Evolutionary conservation across 2,329 filamentous ascomycete species (phyloP).

Genomic region (Fusarium sambucinum): DNA sequence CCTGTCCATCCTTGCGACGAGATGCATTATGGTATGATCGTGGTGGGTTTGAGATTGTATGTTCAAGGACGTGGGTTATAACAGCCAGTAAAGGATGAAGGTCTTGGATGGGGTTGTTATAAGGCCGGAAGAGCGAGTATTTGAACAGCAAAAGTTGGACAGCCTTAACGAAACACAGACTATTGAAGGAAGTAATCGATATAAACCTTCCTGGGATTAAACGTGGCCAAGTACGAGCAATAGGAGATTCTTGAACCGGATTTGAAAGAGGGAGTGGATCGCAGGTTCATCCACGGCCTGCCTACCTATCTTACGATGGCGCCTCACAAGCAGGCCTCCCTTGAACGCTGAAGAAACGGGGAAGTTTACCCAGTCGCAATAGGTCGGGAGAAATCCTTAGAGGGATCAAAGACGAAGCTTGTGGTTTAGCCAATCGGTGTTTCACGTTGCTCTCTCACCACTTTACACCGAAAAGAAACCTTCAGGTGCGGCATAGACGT

Average conservation of each 20-base stretch:
- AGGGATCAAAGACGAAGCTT: slow-evolving; percentile 14
- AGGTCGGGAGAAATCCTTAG: not conserved
- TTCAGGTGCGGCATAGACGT: slow-evolving; percentile 10
- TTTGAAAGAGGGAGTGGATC: slow-evolving; percentile 31
- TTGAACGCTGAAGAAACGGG: slow-evolving; percentile 11
- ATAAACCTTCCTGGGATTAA: not conserved
- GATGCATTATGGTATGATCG: slow-evolving; percentile 40
- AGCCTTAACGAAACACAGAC: not conserved
- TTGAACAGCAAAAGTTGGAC: slow-evolving; percentile 10
- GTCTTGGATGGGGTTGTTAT: not conserved
- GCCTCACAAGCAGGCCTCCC: slow-evolving; percentile 27
- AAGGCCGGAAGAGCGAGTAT: slow-evolving; percentile 3
- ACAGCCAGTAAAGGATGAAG: not conserved
- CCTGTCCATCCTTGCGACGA: slow-evolving; percentile 39
- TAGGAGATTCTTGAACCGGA: slow-evolving; percentile 20
- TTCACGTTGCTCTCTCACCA: not conserved
- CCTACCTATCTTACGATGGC: slow-evolving; percentile 41
- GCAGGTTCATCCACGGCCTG: slow-evolving; percentile 31
- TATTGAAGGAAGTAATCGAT: not conserved
- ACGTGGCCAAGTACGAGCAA: slow-evolving; percentile 5
- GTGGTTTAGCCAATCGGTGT: slow-evolving; percentile 21
- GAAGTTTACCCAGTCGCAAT: not conserved
- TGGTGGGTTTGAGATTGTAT: slow-evolving; percentile 2
- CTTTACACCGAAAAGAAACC: not conserved
- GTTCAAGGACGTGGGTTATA: slow-evolving; percentile 25